Evolutionary conservation across 139 green algal genomes (phyloP), one percentile per base, ranked within the genome.

Genomic region (Picochlorum costavermella): DNA sequence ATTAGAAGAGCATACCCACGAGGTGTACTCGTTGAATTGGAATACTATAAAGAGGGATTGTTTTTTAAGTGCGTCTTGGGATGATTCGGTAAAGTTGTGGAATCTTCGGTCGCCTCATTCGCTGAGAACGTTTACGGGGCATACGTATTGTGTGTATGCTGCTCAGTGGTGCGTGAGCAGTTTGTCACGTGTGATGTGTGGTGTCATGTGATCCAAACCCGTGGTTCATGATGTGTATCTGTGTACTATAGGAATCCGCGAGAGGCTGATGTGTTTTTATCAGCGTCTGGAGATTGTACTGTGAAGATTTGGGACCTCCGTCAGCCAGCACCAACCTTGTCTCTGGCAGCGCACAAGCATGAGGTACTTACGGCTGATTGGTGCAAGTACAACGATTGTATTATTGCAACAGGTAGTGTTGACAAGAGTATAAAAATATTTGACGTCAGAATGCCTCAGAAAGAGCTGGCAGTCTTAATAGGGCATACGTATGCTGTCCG

Each of bases 101-200:
- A 87, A 67, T 26, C 51, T 95, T n/a, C 55, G 69, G 44, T 71
- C 8, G 70, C 53, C 55, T 31, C 50, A 45, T 5, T 84, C 82
- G 1, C 64, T 92, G 69, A 73, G 76, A 45, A 93, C 88, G 0
- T 95, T 95, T 78, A 50, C 67, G 1, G 86, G 85, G 16, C 93
- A 98, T 81, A 88, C 84, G 0, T 98, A 98, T 75, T 98, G 90
- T 70, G 89, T 98, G n/a, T 99, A 99, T 70, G 79, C 88, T 17
- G 88, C 82, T 16, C 75, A 77, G 16, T 98, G 92, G 90, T 91
- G n/a, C n/a, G n/a, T n/a, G n/a, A n/a, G n/a, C n/a, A n/a, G n/a
- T n/a, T n/a, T n/a, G n/a, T n/a, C n/a, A 61, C 20, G 81, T 37
- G 2, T 23, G 20, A 23, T 23, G 31, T 45, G 53, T 6, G 17